These are phyloP conservation scores for Neurospora terricola DNA, from an alignment of 495 filamentous ascomycete species.

Conservation along the genomic window DNA sequence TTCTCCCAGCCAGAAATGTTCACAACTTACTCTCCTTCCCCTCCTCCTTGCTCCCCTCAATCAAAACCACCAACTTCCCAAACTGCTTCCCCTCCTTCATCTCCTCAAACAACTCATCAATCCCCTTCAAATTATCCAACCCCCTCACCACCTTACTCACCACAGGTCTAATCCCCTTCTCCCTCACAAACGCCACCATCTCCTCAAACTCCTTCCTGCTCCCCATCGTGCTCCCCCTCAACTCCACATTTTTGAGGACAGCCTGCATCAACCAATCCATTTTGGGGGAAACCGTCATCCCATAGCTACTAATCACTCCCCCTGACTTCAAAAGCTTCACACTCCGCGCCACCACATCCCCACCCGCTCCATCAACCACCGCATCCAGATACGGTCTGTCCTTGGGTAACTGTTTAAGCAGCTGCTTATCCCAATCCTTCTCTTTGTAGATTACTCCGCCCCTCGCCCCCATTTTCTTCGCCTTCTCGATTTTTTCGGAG, in stretches of 20 bases:
- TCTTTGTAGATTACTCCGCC: constrained; percentile 62
- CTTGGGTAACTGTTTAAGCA: constrained; percentile 44
- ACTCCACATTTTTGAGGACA: constrained; percentile 66
- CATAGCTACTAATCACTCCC: constrained; percentile 60
- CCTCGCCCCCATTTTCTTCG: constrained; percentile 53
- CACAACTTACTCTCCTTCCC: background rate
- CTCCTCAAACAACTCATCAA: constrained; percentile 63
- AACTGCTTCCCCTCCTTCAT: constrained; percentile 69
- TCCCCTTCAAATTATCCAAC: constrained; percentile 52
- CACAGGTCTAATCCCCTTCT: constrained; percentile 54
- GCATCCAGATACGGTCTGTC: constrained; percentile 54
- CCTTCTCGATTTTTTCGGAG: constrained; percentile 54
- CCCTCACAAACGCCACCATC: constrained; percentile 63
- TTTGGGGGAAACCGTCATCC: constrained; percentile 67
- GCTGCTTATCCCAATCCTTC: constrained; percentile 57
- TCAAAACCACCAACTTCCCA: constrained; percentile 60
- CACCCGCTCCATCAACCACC: constrained; percentile 69
- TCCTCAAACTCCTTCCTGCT: constrained; percentile 63
- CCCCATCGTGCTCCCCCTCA: constrained; percentile 66
- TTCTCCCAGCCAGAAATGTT: background rate
- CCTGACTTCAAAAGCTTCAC: constrained; percentile 50
- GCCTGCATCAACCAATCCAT: constrained; percentile 63
- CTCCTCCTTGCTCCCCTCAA: constrained; percentile 20
- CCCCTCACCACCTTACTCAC: constrained; percentile 52
- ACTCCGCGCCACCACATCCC: constrained; percentile 53